Conservation (phyloP, 371 early-diverging fungal species). For the Capniomyces stellatus region DNA sequence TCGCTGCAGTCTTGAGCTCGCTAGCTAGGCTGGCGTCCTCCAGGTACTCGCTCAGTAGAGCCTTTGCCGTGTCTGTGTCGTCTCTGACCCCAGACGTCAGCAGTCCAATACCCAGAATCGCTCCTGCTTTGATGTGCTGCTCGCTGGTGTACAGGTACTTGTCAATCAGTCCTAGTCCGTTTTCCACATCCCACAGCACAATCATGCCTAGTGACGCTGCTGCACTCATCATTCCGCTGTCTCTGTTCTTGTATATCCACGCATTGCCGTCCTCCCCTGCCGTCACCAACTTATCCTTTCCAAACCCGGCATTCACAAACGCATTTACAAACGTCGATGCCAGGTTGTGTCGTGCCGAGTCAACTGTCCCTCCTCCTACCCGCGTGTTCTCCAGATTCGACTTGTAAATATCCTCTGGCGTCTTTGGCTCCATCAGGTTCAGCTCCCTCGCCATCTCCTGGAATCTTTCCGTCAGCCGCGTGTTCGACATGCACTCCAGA, state of each 20-base stretch:
- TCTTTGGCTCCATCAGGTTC: conserved; percentile 86
- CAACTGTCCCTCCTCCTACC: conserved; percentile 37
- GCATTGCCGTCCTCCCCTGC: conserved; percentile 45
- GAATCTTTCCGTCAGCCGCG: conserved; percentile 67
- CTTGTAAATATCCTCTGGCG: conserved; percentile 96
- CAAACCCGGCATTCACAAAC: conserved; percentile 93
- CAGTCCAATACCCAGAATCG: conserved; percentile 83
- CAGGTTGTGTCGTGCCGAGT: conserved; percentile 87
- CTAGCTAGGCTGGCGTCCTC: conserved; percentile 28
- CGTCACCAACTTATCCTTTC: conserved; percentile 80
- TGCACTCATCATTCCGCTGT: conserved; percentile 85
- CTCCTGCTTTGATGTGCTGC: conserved; percentile 89
- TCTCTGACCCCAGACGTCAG: conserved; percentile 74
- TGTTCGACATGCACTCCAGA: conserved; percentile 70
- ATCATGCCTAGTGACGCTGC: conserved; percentile 87
- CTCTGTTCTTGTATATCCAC: conserved; percentile 96
- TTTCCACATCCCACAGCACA: conserved; percentile 84
- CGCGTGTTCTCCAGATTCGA: conserved; percentile 77
- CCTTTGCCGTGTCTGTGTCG: conserved; percentile 85
- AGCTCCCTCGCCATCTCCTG: conserved; percentile 76
- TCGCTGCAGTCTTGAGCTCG: conserved; percentile 22
- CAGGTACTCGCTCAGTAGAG: conserved; percentile 71
- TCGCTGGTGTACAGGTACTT: conserved; percentile 79
- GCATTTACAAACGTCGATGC: conserved; percentile 95
- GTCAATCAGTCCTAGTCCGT: conserved; percentile 77